A percentile compares a stretch with the other conserved stretches of the same genome.
Evolutionary conservation across 2,329 filamentous ascomycete genomes (phyloP).

Genomic region (Ophiostoma perfectum): DNA sequence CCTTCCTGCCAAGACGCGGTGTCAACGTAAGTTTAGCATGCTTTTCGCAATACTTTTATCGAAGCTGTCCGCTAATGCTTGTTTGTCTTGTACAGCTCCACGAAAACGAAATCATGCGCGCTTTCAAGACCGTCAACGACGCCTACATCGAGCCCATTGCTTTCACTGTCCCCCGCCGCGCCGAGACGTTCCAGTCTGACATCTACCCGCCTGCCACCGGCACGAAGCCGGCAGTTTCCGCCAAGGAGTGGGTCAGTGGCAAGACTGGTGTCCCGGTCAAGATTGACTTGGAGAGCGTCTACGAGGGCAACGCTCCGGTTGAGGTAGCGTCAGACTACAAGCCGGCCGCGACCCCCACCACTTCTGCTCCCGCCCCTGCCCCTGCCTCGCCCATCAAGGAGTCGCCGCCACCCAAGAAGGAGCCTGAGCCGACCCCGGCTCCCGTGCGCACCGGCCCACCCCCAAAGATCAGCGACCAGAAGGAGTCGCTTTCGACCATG

Average conservation of each 20-base stretch:
- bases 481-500: conserved; percentile 77
- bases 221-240: conserved; percentile 70
- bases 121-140: conserved; percentile 96
- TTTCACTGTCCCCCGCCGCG: conserved; percentile 89
- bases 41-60: background rate
- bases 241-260: conserved; percentile 78
- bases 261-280: conserved; percentile 81
- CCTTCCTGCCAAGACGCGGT: conserved; percentile 89
- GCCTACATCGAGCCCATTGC: conserved; percentile 92
- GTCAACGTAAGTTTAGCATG: conserved; percentile 61
- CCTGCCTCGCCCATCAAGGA: conserved; percentile 36
- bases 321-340: conserved; percentile 69
- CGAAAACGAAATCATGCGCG: conserved; percentile 92
- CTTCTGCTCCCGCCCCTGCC: conserved; percentile 41
- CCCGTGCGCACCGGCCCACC: conserved; percentile 47
- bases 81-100: conserved; percentile 54
- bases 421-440: conserved; percentile 37
- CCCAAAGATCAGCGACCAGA: conserved; percentile 75
- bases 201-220: conserved; percentile 88
- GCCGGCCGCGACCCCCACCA: conserved; percentile 42
- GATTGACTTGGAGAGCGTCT: conserved; percentile 88
- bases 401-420: conserved; percentile 43
- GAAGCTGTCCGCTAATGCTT: background rate
- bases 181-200: conserved; percentile 93
- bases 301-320: conserved; percentile 73